Evolutionary conservation across 164 flowering plant genomes (phyloP), one percentile per base, ranked within the genome.

Genomic region (Euptelea pleiosperma): DNA sequence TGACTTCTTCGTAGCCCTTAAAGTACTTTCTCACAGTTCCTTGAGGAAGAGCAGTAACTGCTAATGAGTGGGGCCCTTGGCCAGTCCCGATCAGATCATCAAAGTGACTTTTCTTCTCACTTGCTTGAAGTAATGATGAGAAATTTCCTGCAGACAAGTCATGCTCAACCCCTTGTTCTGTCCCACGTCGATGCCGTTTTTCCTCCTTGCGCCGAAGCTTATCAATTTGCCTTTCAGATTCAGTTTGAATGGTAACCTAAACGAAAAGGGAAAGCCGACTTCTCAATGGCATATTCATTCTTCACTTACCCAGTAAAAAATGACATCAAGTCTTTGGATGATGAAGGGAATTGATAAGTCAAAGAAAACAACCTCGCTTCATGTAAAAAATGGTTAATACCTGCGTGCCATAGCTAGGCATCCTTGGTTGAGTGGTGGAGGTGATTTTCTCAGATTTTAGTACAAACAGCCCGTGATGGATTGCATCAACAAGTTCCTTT

Each of bases 331-430:
- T 19, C 15, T 19, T 39, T 11, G 28, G 31, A 41, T 2, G 24
- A 33, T 24, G 36, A 25, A 34, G 21, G 33, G 28, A 25, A 15
- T 11, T 36, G 31, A 12, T 40, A 14, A 11, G 10, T 55, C 35
- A 29, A 59, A 33, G 52, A 67, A 37, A 59, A 53, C 21, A 19
- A 31, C 12, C 2, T 22, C 36, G 30, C 25, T 33, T 18, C 34
- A 31, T 37, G 33, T 24, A 29, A 21, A 4, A 18, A 36, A 19
- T 16, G 7, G 8, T 39, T 12, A 0, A 25, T 55, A 94, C 99
- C 95, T 94, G 97, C 29, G 93, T 91, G 14, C 95, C 99, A 80
- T 94, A 94, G 67, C 93, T 94, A 59, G 99, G 99, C 92, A 88
- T 83, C 21, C 85, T 82, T 43, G 79, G 63, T 64, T 90, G 94